Percentiles rank a stretch among this genome's conserved stretches.
These are phyloP conservation scores for Rhododendron ovatum DNA, from an alignment of 148 eudicot species.

Conservation along the genomic window DNA sequence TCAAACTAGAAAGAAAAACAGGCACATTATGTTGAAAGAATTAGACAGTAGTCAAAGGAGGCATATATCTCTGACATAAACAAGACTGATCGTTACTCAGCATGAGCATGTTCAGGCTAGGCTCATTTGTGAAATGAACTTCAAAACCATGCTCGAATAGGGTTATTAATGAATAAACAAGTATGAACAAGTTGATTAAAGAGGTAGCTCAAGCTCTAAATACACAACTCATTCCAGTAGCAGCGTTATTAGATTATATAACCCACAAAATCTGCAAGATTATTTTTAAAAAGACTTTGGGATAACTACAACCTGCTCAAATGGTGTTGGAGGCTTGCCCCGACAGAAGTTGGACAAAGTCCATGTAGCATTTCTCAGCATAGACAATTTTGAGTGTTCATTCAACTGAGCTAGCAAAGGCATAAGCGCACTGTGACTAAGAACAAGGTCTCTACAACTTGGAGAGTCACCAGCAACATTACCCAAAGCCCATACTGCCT, in stretches of 20 bases:
- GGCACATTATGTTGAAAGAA: neutral
- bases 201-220: neutral
- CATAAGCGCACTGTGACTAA: constrained; percentile 71
- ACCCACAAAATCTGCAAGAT: neutral
- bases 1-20: neutral
- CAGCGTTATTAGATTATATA: neutral
- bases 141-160: neutral
- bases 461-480: constrained; percentile 98
- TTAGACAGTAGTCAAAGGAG: neutral
- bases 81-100: too few species aligned
- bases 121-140: neutral
- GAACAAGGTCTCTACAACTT: constrained; percentile 80
- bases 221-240: neutral
- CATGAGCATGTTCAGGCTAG: neutral
- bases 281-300: neutral
- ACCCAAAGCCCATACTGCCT: constrained; percentile 98
- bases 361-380: constrained; percentile 98
- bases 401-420: constrained; percentile 87
- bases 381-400: constrained; percentile 78
- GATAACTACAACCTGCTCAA: constrained; percentile 58
- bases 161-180: neutral
- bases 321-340: constrained; percentile 89
- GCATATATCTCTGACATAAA: neutral
- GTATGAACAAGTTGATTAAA: neutral
- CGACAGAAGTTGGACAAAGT: constrained; percentile 88